Base-by-base conservation (phyloP, 345 rosid species). In the Eucalyptus polyanthemos region DNA sequence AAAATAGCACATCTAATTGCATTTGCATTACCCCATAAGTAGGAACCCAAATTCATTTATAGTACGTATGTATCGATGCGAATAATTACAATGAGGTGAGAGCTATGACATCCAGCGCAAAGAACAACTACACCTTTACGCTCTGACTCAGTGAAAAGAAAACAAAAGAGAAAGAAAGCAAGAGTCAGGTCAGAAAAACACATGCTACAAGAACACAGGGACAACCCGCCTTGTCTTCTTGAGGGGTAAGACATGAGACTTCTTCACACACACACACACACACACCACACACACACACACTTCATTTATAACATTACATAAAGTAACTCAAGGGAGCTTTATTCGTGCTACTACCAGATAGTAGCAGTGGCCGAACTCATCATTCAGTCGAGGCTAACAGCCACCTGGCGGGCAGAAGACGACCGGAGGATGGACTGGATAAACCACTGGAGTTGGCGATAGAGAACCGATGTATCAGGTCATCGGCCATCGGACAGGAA, bases 391-490 rank as follows among this genome's bases (percentile, higher is more conserved):
- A 8, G 76, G 19, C 40, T 14, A 65, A 62, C 40, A 2, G 76
- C 76, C 5, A 5, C 21, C 21, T 65, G 21, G 11, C 21, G 3
- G n/a, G 40, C 76, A 65, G 76, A 31, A 65, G 76, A n/a, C 40
- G 76, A n/a, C 40, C 5, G 40, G 76, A 65, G 76, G 40, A 15
- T 34, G 34, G 76, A 15, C 31, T 65, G 76, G 76, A n/a, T 31
- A 65, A 65, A 15, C 76, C 76, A n/a, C 76, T 40, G 40, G 76
- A 65, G 76, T 21, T 96, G 86, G 96, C 96, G 5, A 96, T 95
- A 5, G 99, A 96, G 92, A 97, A 97, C 99, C 99, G 96, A 54
- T 96, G 98, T 88, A 97, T 96, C 91, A 95, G 97, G 93, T 96
- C 99, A 91, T 97, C 99, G 86, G 95, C 95, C 98, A 96, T 96